phyloP scores from a whole-genome alignment of 2,329 filamentous ascomycete genomes.

The Trichoderma cornu-damae region DNA sequence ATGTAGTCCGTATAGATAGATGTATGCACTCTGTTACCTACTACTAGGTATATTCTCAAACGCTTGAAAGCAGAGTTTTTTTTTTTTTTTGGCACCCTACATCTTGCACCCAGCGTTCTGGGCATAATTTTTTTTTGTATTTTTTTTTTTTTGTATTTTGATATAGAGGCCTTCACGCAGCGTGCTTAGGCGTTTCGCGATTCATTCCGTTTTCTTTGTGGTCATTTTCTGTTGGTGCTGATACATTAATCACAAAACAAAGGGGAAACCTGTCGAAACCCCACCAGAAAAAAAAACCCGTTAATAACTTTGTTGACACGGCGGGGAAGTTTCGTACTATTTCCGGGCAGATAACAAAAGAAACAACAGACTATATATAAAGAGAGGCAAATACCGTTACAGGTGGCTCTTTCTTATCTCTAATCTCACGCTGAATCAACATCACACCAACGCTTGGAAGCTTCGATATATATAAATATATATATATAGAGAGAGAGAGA shows the following conservation, averaged over 20 bases:
- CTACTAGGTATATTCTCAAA: too few relatives aligned
- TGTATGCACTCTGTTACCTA: too few relatives aligned
- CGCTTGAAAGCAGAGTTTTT: too few relatives aligned
- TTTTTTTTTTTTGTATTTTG: too few relatives aligned
- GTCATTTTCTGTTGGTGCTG: not conserved
- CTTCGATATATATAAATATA: too few relatives aligned
- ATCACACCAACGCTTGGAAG: not conserved
- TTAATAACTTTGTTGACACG: not conserved
- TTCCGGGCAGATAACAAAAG: not conserved
- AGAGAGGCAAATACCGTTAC: not conserved
- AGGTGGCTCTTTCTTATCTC: not conserved
- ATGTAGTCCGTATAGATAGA: too few relatives aligned
- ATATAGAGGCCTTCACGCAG: not conserved
- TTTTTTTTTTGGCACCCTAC: too few relatives aligned
- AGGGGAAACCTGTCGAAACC: not conserved
- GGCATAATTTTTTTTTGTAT: too few relatives aligned
- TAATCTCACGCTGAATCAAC: not conserved
- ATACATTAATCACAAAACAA: not conserved
- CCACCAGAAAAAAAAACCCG: not conserved
- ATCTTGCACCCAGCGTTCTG: too few relatives aligned
- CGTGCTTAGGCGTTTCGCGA: not conserved
- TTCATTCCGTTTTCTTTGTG: not conserved
- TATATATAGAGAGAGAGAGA: too few relatives aligned
- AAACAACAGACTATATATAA: not conserved
- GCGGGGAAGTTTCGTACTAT: slow-evolving; percentile 9